Percentiles rank a stretch among this genome's conserved stretches.
Evolutionary conservation across 2,329 filamentous ascomycete genomes (phyloP).

Genomic region (Ciborinia camelliae): DNA sequence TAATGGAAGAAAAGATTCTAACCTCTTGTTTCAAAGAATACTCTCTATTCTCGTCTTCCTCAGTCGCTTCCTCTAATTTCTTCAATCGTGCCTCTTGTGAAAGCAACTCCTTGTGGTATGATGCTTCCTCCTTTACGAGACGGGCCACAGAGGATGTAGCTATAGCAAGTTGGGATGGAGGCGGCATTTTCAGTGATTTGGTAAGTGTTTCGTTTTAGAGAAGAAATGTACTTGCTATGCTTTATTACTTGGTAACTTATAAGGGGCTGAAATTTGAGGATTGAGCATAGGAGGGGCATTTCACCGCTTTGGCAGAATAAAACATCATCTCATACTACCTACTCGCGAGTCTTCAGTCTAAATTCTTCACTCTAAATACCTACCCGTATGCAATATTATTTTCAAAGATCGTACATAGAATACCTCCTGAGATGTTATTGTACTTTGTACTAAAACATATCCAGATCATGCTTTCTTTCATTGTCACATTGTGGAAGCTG

Average conservation of each 20-base stretch:
- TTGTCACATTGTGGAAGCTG: not conserved
- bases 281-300: not conserved
- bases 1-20: conserved; percentile 31
- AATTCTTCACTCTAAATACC: not conserved
- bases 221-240: not conserved
- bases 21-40: conserved; percentile 87
- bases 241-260: not conserved
- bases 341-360: not conserved
- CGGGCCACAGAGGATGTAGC: conserved; percentile 76
- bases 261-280: not conserved
- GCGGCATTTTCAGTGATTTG: conserved; percentile 57
- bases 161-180: conserved; percentile 73
- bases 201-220: not conserved
- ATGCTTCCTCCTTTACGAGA: conserved; percentile 85
- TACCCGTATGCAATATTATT: not conserved
- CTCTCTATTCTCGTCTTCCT: conserved; percentile 70
- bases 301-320: conserved; percentile 10
- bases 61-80: conserved; percentile 50
- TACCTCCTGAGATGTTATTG: not conserved
- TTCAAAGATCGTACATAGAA: not conserved
- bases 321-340: not conserved
- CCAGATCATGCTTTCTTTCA: not conserved
- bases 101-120: conserved; percentile 81
- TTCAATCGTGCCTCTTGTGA: conserved; percentile 69
- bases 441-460: not conserved